Evolutionary conservation across 495 filamentous ascomycete genomes (phyloP), one percentile per base, ranked within the genome.

Genomic region (Jackrogersella multiformis): DNA sequence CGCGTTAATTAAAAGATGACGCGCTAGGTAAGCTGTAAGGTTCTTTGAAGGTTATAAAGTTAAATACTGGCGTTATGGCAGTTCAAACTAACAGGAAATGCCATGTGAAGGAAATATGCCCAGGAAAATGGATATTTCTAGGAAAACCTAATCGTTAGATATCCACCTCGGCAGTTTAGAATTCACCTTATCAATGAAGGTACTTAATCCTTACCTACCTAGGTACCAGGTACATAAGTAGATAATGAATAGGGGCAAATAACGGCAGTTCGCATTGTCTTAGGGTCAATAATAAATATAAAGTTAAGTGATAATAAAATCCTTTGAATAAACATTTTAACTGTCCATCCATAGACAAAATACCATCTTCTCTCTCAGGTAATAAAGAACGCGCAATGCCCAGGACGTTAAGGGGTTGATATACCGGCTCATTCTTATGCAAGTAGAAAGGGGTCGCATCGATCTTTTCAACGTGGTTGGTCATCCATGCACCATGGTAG

Each of bases 401-500:
- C 42, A 35, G 38, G 23, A 60, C 39, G 32, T 53, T 18, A 56
- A 44, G 36, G 45, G 41, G 46, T 24, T 44, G 51, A 36, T 46
- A 26, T 24, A 49, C n/a, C 13, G 21, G 6, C 38, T 39, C 18
- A 24, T 53, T 13, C 41, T 9, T 38, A 66, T 51, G 64, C 64
- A 61, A 16, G 49, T 20, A 34, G 38, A 66, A 66, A 44, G 64
- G 64, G 56, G 64, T 49, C 38, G 53, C 45, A 64, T 57, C 44
- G 30, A 57, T 49, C 51, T 57, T 18, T 42, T 23, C 26, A 49
- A 15, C 30, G 26, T 52, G 21, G 23, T 28, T 52, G 12, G 44
- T 51, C 53, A n/a, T n/a, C n/a, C n/a, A n/a, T n/a, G n/a, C n/a
- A n/a, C n/a, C n/a, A n/a, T n/a, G n/a, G n/a, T n/a, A n/a, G n/a